Evolutionary conservation across 495 filamentous ascomycete genomes (phyloP).

Genomic region (Annulohypoxylon nitens): DNA sequence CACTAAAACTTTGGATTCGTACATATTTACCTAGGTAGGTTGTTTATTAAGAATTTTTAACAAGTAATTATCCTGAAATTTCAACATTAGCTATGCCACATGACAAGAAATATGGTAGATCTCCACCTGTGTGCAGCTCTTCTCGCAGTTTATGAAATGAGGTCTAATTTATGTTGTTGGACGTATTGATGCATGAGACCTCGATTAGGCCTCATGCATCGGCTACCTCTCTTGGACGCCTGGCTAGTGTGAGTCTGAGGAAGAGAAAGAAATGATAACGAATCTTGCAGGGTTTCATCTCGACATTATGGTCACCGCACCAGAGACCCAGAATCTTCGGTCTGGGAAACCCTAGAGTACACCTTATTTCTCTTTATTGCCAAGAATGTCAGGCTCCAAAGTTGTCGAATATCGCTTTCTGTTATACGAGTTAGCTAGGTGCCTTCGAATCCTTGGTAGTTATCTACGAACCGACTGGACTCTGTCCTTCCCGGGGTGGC

Average conservation of each 20-base stretch:
- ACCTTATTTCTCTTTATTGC: constrained; percentile 59
- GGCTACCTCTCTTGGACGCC: background rate
- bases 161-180: constrained; percentile 32
- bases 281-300: constrained; percentile 21
- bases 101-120: constrained; percentile 15
- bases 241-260: background rate
- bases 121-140: constrained; percentile 28
- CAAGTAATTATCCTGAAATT: constrained; percentile 17
- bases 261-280: constrained; percentile 8
- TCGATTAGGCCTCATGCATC: constrained; percentile 1
- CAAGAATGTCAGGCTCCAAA: constrained; percentile 70
- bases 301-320: constrained; percentile 1
- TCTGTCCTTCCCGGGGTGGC: constrained; percentile 64
- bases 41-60: background rate
- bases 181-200: constrained; percentile 20
- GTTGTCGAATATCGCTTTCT: constrained; percentile 66
- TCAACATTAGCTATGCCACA: constrained; percentile 34
- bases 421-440: constrained; percentile 40
- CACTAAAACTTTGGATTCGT: constrained; percentile 1
- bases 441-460: constrained; percentile 6
- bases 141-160: constrained; percentile 35
- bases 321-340: background rate
- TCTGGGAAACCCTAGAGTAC: constrained; percentile 16
- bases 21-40: constrained; percentile 7
- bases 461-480: constrained; percentile 48